These are phyloP conservation scores for Phytophthora capsici DNA, from an alignment of 352 stramenopile genomes.

Conservation along the genomic window DNA sequence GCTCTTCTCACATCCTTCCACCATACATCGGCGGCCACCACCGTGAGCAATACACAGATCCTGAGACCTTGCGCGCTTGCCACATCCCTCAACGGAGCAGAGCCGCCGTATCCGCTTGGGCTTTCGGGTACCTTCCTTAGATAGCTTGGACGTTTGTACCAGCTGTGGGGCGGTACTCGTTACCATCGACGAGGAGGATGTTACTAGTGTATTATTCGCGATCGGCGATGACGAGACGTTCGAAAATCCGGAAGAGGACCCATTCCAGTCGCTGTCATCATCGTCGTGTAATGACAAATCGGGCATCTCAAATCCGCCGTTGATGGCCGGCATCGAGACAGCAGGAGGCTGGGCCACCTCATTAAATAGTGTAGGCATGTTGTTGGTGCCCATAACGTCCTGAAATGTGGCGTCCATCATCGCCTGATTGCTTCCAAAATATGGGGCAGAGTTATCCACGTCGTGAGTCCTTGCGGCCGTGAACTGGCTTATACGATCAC, in stretches of 20 bases:
- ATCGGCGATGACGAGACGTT: constrained; percentile 29
- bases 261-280: constrained; percentile 30
- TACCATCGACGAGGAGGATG: neutral
- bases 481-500: neutral
- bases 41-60: constrained; percentile 85
- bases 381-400: constrained; percentile 8
- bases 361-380: constrained; percentile 16
- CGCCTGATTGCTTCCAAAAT: constrained; percentile 11
- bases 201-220: neutral
- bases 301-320: constrained; percentile 13
- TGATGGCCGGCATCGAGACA: constrained; percentile 22
- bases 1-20: constrained; percentile 80
- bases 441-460: constrained; percentile 1
- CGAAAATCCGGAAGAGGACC: constrained; percentile 36
- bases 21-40: constrained; percentile 71
- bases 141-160: neutral
- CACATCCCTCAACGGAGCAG: constrained; percentile 71
- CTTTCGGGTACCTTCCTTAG: constrained; percentile 19
- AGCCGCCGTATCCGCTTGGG: constrained; percentile 48
- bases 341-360: constrained; percentile 24
- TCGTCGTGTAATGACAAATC: constrained; percentile 20
- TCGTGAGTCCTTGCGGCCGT: constrained; percentile 6
- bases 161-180: neutral
- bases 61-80: constrained; percentile 85
- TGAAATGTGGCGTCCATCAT: constrained; percentile 12